These are phyloP conservation scores for Eudorina sp. DNA, from an alignment of 139 green algal species.

Conservation along the genomic window DNA sequence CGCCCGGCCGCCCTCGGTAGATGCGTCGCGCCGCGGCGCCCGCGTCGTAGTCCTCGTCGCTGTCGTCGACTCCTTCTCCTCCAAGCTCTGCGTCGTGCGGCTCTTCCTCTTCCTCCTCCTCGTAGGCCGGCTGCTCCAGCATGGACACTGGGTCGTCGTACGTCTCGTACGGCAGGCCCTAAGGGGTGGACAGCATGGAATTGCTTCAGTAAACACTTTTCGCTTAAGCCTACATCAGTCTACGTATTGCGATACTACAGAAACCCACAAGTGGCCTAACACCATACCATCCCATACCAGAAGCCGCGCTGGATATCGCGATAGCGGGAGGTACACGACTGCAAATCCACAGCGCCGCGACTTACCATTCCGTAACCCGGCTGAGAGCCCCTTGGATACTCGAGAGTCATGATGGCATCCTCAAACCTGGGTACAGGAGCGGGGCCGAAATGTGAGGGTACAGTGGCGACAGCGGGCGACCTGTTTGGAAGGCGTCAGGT, in stretches of 20 bases:
- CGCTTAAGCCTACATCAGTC: too few species aligned
- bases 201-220: too few species aligned
- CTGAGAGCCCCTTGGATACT: conserved; percentile 21
- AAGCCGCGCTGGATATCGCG: too few species aligned
- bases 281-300: too few species aligned
- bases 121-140: not conserved
- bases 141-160: not conserved
- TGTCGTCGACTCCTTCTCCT: not conserved
- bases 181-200: too few species aligned
- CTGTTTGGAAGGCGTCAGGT: too few species aligned
- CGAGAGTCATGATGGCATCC: conserved; percentile 28
- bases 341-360: too few species aligned
- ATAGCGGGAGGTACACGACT: too few species aligned
- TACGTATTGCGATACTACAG: too few species aligned
- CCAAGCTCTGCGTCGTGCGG: not conserved
- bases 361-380: not conserved
- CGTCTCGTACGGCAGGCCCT: not conserved
- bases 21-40: not conserved
- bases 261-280: too few species aligned
- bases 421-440: conserved; percentile 24
- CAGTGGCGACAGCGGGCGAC: too few species aligned
- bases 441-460: too few species aligned
- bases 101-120: not conserved
- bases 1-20: not conserved
- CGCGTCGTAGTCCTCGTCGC: conserved; percentile 29